Evolutionary conservation across 1,139 yeast species (phyloP).

Genomic region (Geotrichum fermentans): DNA sequence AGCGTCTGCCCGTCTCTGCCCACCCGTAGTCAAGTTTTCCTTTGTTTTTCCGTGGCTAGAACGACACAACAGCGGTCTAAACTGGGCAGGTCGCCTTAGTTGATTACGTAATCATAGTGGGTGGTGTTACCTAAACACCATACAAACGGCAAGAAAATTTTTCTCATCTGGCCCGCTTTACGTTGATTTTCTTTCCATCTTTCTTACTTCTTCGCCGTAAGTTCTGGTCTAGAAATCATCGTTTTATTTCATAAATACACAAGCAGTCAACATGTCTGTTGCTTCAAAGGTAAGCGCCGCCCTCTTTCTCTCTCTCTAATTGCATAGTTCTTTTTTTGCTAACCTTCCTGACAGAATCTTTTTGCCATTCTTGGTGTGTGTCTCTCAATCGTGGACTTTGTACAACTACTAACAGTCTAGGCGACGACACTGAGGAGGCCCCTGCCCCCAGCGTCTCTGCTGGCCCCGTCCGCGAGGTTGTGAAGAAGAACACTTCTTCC

Average conservation of each 20-base stretch:
- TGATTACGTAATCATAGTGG: neutral
- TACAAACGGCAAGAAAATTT: constrained; percentile 4
- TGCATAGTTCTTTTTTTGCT: neutral
- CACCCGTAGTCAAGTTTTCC: too few relatives aligned
- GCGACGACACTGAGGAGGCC: constrained; percentile 76
- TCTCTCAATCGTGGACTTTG: neutral
- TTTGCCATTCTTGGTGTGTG: constrained; percentile 30
- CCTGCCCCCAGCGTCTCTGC: constrained; percentile 35
- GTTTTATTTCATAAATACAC: constrained; percentile 6
- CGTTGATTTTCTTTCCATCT: constrained; percentile 7
- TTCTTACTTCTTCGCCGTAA: constrained; percentile 14
- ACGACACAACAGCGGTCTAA: too few relatives aligned
- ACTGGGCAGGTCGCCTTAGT: too few relatives aligned
- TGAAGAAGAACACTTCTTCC: constrained; percentile 77
- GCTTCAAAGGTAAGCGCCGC: constrained; percentile 30
- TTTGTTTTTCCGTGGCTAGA: too few relatives aligned
- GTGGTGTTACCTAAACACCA: neutral
- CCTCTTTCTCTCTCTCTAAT: neutral
- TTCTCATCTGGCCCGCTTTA: constrained; percentile 6
- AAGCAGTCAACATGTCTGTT: constrained; percentile 28
- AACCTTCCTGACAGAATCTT: constrained; percentile 27
- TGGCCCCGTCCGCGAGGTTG: constrained; percentile 64
- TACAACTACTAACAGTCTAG: constrained; percentile 18
- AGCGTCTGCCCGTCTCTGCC: too few relatives aligned
- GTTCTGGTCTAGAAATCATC: constrained; percentile 14